Conservation (phyloP, 2,329 filamentous ascomycete genomes). For the Zasmidium cellare region DNA sequence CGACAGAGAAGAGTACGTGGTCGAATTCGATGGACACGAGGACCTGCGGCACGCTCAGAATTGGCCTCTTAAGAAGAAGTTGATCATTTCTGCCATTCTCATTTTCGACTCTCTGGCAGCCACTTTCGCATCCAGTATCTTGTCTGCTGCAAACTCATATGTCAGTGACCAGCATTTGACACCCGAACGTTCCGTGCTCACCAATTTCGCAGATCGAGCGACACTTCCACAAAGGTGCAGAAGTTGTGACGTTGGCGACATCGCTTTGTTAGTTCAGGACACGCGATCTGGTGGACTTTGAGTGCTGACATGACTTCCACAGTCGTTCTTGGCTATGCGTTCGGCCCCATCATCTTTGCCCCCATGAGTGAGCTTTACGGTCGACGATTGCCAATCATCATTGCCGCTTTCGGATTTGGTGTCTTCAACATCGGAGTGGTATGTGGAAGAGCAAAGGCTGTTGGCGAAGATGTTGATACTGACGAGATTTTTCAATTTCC, state of each 20-base stretch:
- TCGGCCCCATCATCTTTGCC: conserved; percentile 39
- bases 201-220: conserved; percentile 33
- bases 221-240: conserved; percentile 44
- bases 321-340: conserved; percentile 38
- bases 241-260: conserved; percentile 45
- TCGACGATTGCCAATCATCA: conserved; percentile 44
- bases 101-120: conserved; percentile 72
- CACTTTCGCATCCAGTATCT: conserved; percentile 62
- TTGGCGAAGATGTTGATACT: too few relatives aligned
- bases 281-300: background rate
- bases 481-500: too few relatives aligned
- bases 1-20: conserved; percentile 73
- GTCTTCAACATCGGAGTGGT: conserved; percentile 49
- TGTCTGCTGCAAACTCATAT: conserved; percentile 45
- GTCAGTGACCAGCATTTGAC: conserved; percentile 19
- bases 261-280: conserved; percentile 46
- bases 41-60: conserved; percentile 87
- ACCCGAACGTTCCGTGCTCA: too few relatives aligned
- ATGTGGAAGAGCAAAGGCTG: background rate
- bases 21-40: conserved; percentile 77
- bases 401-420: conserved; percentile 43
- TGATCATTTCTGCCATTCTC: conserved; percentile 66
- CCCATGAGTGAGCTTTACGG: conserved; percentile 49
- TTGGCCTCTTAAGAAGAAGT: conserved; percentile 79
- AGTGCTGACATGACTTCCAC: conserved; percentile 39